Evolutionary conservation across 352 stramenopile species (phyloP), one percentile per base, ranked within the genome.

Genomic region (Globisporangium splendens): DNA sequence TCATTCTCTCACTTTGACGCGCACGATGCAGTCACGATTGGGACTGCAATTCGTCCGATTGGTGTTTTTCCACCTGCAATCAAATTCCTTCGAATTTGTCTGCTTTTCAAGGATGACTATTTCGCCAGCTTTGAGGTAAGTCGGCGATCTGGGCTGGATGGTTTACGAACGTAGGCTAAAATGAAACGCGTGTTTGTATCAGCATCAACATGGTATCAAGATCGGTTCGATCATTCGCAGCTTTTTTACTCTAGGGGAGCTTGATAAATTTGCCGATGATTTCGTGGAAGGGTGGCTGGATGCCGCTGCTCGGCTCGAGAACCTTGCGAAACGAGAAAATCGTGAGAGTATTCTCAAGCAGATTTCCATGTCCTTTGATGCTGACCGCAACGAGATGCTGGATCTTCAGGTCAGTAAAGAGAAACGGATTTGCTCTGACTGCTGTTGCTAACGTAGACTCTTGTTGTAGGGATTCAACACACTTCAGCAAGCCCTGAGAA

Each of bases 391-490:
- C 53, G 69, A 66, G 2, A 60, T 61, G 21, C 79, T 76, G 62
- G 69, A 57, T 35, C 50, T 83, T 1, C 69, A 86, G 66, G 72
- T 75, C 35, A 38, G 56, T 11, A 60, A 33, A 1, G 12, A 4
- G 14, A 41, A 13, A 17, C 18, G 10, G n/a, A 22, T 21, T 39
- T 46, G 3, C 8, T 20, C 12, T 11, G 22, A 4, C 8, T 33
- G 12, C 1, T 20, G 28, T 5, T n/a, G 21, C n/a, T n/a, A 13
- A 28, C 11, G 8, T 17, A 28, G 18, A 6, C 1, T 33, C 3
- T 42, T 24, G 6, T 1, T 17, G 33, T 31, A 83, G 68, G 72
- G 88, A 24, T 90, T 88, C 50, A 90, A 90, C 35, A 47, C 54
- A 3, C 83, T 87, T 21, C 77, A 86, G 54, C 77, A 88, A 59